Evolutionary conservation across 1,284 basidiomycete genomes (phyloP), one percentile per base, ranked within the genome.

Genomic region (Coniferiporia sulphurascens): DNA sequence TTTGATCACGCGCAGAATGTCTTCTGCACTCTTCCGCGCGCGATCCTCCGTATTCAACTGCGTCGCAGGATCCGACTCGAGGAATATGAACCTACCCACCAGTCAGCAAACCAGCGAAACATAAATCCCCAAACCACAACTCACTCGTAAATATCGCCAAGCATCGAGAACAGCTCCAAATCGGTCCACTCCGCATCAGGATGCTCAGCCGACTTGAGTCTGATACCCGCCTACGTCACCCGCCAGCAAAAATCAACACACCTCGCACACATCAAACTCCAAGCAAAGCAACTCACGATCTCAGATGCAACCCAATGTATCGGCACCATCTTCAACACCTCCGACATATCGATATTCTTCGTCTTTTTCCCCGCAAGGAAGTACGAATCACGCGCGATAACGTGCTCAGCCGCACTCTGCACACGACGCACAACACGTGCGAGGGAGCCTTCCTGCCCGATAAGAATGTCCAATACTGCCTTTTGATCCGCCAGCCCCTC

Each of bases 81-180:
- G 77, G 81, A 89, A 91, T 61, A 91, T 73, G 67, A 80, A 87
- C 34, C 87, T 89, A 63, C 49, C 38, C 17, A 51, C 9, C 22
- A 8, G 48, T 27, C 8, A 50, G 7, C 43, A 7, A 36, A 13
- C 6, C 10, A 22, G 56, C 41, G 22, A 45, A 32, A 44, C 17
- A 19, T 13, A 43, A 38, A n/a, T 15, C 9, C 41, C 17, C n/a
- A 50, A 19, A 12, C 12, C 3, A 41, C 12, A 72, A 84, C 69
- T 62, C 2, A 88, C 83, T 82, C 72, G 70, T 89, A 89, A 59
- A 89, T 85, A 35, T 87, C 84, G 27, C 79, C 76, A 7, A 92
- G 77, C 56, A 85, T 81, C 19, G 77, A 72, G 66, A 82, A 88
- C 36, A 93, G 71, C 67, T 89, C 78, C 34, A 73, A 64, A 19